These are phyloP conservation scores for Ceratocystis destructans DNA, from an alignment of 2,329 filamentous ascomycete species.

Conservation along the genomic window DNA sequence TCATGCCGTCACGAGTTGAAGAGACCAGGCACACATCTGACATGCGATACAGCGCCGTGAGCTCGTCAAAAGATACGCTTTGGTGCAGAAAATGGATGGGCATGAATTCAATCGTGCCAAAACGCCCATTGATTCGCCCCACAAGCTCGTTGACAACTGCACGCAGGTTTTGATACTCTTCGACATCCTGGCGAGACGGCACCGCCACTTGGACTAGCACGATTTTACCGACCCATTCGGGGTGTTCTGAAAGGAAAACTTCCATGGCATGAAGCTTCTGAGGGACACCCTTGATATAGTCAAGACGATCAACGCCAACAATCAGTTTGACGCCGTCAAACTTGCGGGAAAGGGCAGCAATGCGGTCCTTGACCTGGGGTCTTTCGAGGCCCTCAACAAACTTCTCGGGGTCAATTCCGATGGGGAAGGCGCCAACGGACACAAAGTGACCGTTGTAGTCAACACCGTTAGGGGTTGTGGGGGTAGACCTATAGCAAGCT, in stretches of 20 bases:
- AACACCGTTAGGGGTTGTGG: constrained; percentile 83
- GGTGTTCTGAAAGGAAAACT: constrained; percentile 91
- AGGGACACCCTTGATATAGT: constrained; percentile 98
- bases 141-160: constrained; percentile 95
- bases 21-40: constrained; percentile 87
- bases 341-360: constrained; percentile 70
- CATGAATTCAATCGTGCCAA: constrained; percentile 96
- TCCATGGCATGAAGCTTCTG: constrained; percentile 95
- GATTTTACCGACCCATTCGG: constrained; percentile 95
- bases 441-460: constrained; percentile 81
- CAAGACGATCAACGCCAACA: constrained; percentile 87
- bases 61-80: constrained; percentile 85
- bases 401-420: constrained; percentile 94
- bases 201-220: constrained; percentile 94
- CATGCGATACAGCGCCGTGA: constrained; percentile 83
- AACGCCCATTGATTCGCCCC: constrained; percentile 91
- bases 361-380: constrained; percentile 74
- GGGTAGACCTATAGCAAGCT: constrained; percentile 36
- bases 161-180: constrained; percentile 92
- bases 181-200: constrained; percentile 85
- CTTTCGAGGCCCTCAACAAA: constrained; percentile 81
- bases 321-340: constrained; percentile 95
- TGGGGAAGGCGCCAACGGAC: constrained; percentile 88
- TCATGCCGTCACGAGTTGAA: constrained; percentile 97
- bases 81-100: constrained; percentile 98